Evolutionary conservation across 2,329 filamentous ascomycete genomes (phyloP), one percentile per base, ranked within the genome.

Genomic region (Fusarium oligoseptatum): DNA sequence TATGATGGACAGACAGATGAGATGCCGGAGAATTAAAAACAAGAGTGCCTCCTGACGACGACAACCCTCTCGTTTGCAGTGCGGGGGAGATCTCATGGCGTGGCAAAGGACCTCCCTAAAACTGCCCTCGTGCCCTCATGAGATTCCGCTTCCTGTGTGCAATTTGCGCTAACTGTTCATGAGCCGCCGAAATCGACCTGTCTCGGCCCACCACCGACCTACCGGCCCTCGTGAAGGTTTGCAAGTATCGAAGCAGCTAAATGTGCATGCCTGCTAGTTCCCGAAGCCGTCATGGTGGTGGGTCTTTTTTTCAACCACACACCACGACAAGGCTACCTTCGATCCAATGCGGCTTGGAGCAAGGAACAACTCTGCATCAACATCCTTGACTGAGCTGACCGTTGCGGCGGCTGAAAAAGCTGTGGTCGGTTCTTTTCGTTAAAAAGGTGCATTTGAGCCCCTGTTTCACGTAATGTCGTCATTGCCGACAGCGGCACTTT

Each of bases 261-360:
- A 34, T 34, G 32, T 34, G 11, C 32, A 34, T 34, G 32, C 32
- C 32, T 34, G 32, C 32, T 34, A 34, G 32, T 34, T 34, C 32
- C 32, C 32, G 32, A 34, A 34, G 32, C 32, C 32, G 32, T 45
- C 41, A 45, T 45, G 60, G 70, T 70, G 67, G 76, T 75, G 77
- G 75, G 71, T 62, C 62, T 12, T 72, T 32, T 50, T 55, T 79
- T 76, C 74, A 77, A 81, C 79, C 65, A 81, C 80, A 77, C 76
- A 73, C 77, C 72, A 77, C 58, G 67, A 71, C 74, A 70, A 71
- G 76, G 77, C 69, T 63, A 22, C 57, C 57, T 50, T 60, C 34
- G 34, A 17, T 34, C 34, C 45, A n/a, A 52, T 34, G 34, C 58
- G 29, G 24, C 45, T 50, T 50, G 45, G 45, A 52, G 32, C 45